Conservation (phyloP, 1,284 basidiomycete species). For the Cryptococcus amylolentus region DNA sequence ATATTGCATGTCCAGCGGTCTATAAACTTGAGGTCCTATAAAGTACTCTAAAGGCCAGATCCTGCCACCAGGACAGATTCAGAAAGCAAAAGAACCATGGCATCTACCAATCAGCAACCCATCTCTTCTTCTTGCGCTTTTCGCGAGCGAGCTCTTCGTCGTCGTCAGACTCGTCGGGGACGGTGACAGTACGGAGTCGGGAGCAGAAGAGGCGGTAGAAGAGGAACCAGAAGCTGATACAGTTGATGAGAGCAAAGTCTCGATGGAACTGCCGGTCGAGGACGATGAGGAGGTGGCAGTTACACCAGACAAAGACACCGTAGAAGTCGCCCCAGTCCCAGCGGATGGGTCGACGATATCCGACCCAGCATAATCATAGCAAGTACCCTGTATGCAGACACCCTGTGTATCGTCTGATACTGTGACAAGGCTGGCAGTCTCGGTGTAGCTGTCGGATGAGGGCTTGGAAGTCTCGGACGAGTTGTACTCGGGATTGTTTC, state of each 20-base stretch:
- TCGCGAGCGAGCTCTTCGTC: neutral
- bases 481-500: slow-evolving; percentile 25
- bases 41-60: too few species aligned
- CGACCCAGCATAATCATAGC: slow-evolving; percentile 17
- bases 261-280: neutral
- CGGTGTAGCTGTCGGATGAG: slow-evolving; percentile 7
- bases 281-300: neutral
- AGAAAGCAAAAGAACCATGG: neutral
- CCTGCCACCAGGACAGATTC: too few species aligned
- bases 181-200: neutral
- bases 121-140: slow-evolving; percentile 2
- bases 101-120: neutral
- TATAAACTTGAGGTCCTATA: too few species aligned
- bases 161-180: neutral
- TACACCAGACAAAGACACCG: neutral
- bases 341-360: neutral
- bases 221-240: neutral
- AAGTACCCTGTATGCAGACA: slow-evolving; percentile 6
- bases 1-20: too few species aligned
- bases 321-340: neutral
- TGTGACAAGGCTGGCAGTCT: slow-evolving; percentile 15
- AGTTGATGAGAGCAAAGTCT: too few species aligned
- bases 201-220: neutral
- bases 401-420: slow-evolving; percentile 6
- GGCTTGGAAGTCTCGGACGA: slow-evolving; percentile 18